phyloP scores from a whole-genome alignment of 2,329 filamentous ascomycete genomes.

The Graphiopsis chlorocephala region DNA sequence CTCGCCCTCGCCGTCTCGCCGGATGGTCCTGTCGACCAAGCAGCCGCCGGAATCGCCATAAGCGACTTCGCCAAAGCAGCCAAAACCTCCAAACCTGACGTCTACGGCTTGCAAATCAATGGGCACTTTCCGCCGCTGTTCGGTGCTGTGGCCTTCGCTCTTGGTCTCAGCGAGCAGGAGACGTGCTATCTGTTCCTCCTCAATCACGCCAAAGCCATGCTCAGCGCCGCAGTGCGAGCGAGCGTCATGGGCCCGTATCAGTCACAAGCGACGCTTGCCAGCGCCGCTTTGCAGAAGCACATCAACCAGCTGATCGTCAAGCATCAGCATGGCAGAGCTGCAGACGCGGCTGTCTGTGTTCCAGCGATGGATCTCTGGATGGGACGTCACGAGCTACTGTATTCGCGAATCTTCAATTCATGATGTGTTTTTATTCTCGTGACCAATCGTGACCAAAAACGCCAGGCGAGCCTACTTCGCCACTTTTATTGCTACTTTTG shows the following conservation, averaged over 20 bases:
- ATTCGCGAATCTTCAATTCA: conserved; percentile 85
- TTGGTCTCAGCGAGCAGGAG: conserved; percentile 60
- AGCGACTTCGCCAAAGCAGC: conserved; percentile 23
- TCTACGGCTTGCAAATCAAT: conserved; percentile 25
- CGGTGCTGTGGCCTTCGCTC: conserved; percentile 63
- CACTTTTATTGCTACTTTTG: neutral
- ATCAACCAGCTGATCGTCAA: conserved; percentile 58
- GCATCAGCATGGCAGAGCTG: conserved; percentile 39
- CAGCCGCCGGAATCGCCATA: conserved; percentile 17
- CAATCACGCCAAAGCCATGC: conserved; percentile 70
- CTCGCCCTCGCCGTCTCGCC: conserved; percentile 19
- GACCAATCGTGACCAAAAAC: too few species aligned
- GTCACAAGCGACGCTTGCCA: conserved; percentile 69
- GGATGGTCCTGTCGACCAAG: neutral
- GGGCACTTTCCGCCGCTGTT: conserved; percentile 70
- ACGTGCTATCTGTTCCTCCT: conserved; percentile 74
- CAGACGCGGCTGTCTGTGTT: conserved; percentile 70
- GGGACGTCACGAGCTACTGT: conserved; percentile 76
- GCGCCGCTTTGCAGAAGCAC: conserved; percentile 54
- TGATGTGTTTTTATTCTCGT: conserved; percentile 39
- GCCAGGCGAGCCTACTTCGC: neutral
- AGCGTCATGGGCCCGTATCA: conserved; percentile 79
- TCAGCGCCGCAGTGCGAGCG: conserved; percentile 73
- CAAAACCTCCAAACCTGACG: conserved; percentile 21
- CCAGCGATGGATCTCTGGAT: conserved; percentile 81